Evolutionary conservation across 1,284 basidiomycete genomes (phyloP).

Genomic region (Singerocomus inundabilis): DNA sequence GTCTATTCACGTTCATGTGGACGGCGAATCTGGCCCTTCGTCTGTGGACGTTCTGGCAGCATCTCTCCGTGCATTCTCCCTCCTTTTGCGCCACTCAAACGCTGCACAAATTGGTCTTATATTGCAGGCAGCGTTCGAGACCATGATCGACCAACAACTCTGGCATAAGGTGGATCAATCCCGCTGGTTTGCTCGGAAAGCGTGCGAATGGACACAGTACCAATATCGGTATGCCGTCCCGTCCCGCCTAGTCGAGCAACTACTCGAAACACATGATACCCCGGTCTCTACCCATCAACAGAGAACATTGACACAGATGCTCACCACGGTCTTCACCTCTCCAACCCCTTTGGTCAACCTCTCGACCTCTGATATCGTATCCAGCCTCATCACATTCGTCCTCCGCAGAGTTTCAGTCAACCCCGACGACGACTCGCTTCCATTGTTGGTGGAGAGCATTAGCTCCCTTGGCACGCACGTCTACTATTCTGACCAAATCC

Average conservation of each 20-base stretch:
- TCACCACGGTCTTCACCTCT: constrained; percentile 81
- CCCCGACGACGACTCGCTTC: constrained; percentile 67
- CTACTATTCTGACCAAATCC: constrained; percentile 96
- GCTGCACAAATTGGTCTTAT: constrained; percentile 74
- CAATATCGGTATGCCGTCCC: constrained; percentile 93
- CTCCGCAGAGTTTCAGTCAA: constrained; percentile 69
- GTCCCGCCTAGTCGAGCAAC: constrained; percentile 78
- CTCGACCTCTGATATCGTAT: constrained; percentile 87
- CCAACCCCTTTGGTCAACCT: constrained; percentile 84
- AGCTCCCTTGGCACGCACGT: constrained; percentile 85
- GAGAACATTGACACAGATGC: constrained; percentile 75
- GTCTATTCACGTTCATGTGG: constrained; percentile 83
- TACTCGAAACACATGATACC: constrained; percentile 69
- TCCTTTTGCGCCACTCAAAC: constrained; percentile 76
- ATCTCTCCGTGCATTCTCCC: constrained; percentile 70
- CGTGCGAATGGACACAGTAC: constrained; percentile 84
- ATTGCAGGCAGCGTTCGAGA: constrained; percentile 68
- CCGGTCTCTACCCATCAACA: constrained; percentile 56
- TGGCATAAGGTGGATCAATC: constrained; percentile 80
- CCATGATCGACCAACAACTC: constrained; percentile 57
- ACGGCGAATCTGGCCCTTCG: constrained; percentile 85
- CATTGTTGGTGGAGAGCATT: constrained; percentile 76
- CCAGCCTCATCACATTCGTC: constrained; percentile 72
- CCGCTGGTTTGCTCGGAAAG: constrained; percentile 78
- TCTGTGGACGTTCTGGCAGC: constrained; percentile 72